These are phyloP conservation scores for Salvia rosmarinus DNA, from an alignment of 257 asterid genomes.

Conservation along the genomic window DNA sequence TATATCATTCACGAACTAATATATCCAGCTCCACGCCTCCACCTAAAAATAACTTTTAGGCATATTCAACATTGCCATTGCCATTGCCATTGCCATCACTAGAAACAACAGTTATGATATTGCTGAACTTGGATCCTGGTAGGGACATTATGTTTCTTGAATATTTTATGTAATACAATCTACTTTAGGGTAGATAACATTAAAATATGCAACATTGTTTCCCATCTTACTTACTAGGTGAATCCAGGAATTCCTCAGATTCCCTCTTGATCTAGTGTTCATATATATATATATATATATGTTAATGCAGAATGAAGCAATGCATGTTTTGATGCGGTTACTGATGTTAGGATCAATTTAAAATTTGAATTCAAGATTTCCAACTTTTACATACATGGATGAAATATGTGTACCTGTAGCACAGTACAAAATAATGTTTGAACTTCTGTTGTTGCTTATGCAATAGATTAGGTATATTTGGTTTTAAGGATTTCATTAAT, in stretches of 20 bases:
- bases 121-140: constrained; percentile 17
- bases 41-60: constrained; percentile 6
- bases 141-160: background rate
- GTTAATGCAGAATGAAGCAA: constrained; percentile 1
- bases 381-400: constrained; percentile 7
- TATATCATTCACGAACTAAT: constrained; percentile 17
- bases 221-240: constrained; percentile 21
- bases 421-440: background rate
- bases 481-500: constrained; percentile 20
- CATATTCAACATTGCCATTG: constrained; percentile 2
- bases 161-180: background rate
- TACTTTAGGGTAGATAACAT: constrained; percentile 10
- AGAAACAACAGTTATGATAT: constrained; percentile 20
- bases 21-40: constrained; percentile 7
- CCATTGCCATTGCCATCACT: constrained; percentile 19
- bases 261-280: constrained; percentile 1
- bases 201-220: constrained; percentile 7
- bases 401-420: constrained; percentile 17
- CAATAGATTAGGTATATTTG: constrained; percentile 23
- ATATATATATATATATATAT: background rate
- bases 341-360: background rate
- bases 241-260: constrained; percentile 21
- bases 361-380: background rate
- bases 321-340: constrained; percentile 1
- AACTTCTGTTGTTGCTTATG: constrained; percentile 26